phyloP scores from a whole-genome alignment of 1,284 basidiomycete genomes.

The Ceratobasidium sp. region DNA sequence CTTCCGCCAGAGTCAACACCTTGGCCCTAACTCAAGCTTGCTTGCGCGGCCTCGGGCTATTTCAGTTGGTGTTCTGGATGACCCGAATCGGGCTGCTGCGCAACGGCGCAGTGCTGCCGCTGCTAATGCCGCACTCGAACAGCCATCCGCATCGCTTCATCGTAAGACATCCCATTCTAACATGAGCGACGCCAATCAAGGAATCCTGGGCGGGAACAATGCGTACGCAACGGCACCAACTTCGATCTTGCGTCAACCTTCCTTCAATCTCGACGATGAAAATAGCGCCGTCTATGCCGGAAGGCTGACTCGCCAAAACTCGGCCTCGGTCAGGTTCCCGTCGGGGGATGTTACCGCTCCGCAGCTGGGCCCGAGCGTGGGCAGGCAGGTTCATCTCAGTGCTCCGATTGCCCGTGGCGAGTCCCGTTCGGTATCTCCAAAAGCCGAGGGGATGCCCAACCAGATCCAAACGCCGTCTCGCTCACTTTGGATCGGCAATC shows the following conservation, averaged over 20 bases:
- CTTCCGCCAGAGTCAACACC: conserved; percentile 74
- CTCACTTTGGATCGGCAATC: conserved; percentile 97
- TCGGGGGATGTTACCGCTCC: conserved; percentile 61
- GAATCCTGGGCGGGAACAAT: conserved; percentile 28
- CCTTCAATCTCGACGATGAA: conserved; percentile 45
- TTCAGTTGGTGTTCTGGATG: conserved; percentile 91
- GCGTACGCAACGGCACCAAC: conserved; percentile 30
- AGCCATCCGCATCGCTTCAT: conserved; percentile 52
- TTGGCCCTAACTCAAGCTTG: conserved; percentile 60
- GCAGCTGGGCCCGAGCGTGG: conserved; percentile 16
- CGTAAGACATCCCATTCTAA: conserved; percentile 42
- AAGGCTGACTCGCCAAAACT: conserved; percentile 40
- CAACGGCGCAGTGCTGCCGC: conserved; percentile 71
- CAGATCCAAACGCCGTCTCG: conserved; percentile 93
- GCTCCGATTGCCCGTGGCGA: conserved; percentile 46
- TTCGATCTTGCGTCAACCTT: conserved; percentile 41
- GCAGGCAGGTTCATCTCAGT: conserved; percentile 46
- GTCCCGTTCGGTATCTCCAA: conserved; percentile 77
- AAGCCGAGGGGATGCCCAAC: conserved; percentile 69
- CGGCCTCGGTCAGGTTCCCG: conserved; percentile 72
- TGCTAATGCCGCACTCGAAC: conserved; percentile 64
- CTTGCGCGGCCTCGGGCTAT: conserved; percentile 84
- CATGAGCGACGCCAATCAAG: conserved; percentile 38
- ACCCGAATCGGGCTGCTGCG: conserved; percentile 67
- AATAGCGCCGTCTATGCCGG: conserved; percentile 41